Percentiles rank a stretch among this genome's conserved stretches.
Conservation (phyloP, 495 filamentous ascomycete species). For the Hyaloscypha finlandica region DNA sequence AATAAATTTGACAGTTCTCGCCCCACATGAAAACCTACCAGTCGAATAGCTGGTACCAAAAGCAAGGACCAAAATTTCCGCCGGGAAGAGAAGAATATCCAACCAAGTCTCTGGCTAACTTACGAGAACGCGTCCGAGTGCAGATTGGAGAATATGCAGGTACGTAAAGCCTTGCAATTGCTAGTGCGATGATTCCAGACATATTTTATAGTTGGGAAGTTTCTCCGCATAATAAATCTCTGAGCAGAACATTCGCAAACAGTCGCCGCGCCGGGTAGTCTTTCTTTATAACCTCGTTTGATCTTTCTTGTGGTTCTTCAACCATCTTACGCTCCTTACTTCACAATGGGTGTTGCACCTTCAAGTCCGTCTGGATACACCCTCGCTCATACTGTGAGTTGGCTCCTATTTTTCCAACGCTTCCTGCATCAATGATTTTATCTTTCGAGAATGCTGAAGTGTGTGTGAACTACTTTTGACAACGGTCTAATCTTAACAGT, state of each 20-base stretch:
- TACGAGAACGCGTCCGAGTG: background rate
- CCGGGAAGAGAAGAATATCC: background rate
- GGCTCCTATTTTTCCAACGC: background rate
- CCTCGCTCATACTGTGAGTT: conserved; percentile 15
- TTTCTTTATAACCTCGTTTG: background rate
- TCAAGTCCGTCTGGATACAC: conserved; percentile 12
- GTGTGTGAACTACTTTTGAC: no score
- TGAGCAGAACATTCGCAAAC: no score
- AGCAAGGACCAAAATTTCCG: background rate
- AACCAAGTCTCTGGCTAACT: background rate
- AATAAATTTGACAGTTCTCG: background rate
- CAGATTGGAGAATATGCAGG: background rate
- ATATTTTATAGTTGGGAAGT: background rate
- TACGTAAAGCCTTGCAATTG: background rate
- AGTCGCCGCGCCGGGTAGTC: background rate
- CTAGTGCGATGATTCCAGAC: background rate
- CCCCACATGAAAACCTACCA: background rate
- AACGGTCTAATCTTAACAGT: conserved; percentile 9
- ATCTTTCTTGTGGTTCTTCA: background rate
- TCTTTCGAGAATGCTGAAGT: background rate
- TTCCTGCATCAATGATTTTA: no score
- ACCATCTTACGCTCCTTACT: background rate
- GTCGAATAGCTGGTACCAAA: background rate
- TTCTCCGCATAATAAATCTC: no score
- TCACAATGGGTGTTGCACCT: background rate